Percentiles rank a stretch among this genome's conserved stretches.
Evolutionary conservation across 441 rosid species (phyloP).

Genomic region (Pelargonium cotyledonis): DNA sequence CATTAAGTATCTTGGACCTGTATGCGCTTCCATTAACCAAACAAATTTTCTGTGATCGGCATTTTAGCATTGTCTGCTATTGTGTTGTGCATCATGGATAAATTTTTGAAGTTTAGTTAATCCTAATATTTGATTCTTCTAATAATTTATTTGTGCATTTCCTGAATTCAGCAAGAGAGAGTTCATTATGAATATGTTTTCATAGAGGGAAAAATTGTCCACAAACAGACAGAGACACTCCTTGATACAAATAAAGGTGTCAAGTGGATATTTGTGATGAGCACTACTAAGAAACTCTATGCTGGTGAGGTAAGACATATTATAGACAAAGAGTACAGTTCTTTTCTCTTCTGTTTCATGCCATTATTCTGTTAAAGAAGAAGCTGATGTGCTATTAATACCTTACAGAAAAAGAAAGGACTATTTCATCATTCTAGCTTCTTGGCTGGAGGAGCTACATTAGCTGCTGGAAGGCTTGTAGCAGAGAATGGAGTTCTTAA

Average conservation of each 20-base stretch:
- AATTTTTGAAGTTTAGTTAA: constrained; percentile 10
- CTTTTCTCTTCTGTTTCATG: background rate
- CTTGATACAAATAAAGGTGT: constrained; percentile 50
- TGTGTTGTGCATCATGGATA: constrained; percentile 11
- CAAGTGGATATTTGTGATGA: constrained; percentile 88
- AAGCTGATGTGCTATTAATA: background rate
- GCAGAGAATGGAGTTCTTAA: constrained; percentile 63
- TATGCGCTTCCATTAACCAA: constrained; percentile 29
- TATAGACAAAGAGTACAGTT: background rate
- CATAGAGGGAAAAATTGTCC: constrained; percentile 53
- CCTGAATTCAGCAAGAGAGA: constrained; percentile 98
- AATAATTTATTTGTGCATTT: background rate
- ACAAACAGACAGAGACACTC: constrained; percentile 42
- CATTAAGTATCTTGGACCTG: constrained; percentile 85
- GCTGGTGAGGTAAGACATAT: constrained; percentile 54
- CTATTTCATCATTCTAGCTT: constrained; percentile 88
- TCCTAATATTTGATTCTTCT: background rate
- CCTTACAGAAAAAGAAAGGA: constrained; percentile 84
- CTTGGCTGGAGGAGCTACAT: constrained; percentile 86
- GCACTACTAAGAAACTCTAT: constrained; percentile 65
- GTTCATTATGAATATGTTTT: constrained; percentile 60
- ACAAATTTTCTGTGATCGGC: background rate
- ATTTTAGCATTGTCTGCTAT: background rate
- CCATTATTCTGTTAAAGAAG: background rate
- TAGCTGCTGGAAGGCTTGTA: constrained; percentile 79